Conservation (phyloP, 2,329 filamentous ascomycete species). For the Colletotrichum camelliae region DNA sequence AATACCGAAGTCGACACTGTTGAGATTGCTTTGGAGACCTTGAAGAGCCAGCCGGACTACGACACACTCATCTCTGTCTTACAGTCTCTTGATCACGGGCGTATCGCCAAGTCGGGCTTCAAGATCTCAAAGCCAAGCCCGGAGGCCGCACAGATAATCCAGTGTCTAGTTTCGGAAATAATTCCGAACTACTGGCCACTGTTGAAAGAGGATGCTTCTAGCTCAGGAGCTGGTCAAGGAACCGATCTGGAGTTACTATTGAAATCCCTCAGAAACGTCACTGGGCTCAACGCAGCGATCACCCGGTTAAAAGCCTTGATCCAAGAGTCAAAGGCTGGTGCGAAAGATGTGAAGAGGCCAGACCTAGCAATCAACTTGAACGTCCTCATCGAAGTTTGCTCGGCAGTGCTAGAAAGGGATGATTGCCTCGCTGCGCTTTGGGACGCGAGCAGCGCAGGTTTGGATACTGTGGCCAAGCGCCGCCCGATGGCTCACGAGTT, state of each 20-base stretch:
- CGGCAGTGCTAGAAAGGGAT: constrained; percentile 44
- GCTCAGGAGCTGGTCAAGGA: constrained; percentile 22
- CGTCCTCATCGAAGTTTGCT: constrained; percentile 50
- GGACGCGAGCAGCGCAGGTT: constrained; percentile 29
- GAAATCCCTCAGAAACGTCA: constrained; percentile 72
- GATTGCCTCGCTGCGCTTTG: constrained; percentile 43
- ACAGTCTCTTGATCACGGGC: constrained; percentile 49
- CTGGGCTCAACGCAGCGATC: constrained; percentile 79
- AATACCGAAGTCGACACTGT: constrained; percentile 28
- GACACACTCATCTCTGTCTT: constrained; percentile 59
- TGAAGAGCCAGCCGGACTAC: constrained; percentile 68
- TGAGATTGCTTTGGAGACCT: constrained; percentile 61
- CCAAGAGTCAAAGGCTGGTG: constrained; percentile 49
- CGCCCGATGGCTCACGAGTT: constrained; percentile 49
- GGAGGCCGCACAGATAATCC: constrained; percentile 75
- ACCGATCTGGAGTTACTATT: constrained; percentile 58
- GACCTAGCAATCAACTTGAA: constrained; percentile 49
- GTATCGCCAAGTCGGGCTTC: constrained; percentile 39
- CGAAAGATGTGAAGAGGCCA: constrained; percentile 41
- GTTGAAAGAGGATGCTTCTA: constrained; percentile 51
- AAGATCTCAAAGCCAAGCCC: constrained; percentile 69
- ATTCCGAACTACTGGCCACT: constrained; percentile 83
- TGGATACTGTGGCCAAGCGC: constrained; percentile 24
- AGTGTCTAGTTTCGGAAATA: constrained; percentile 75
- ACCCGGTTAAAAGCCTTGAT: constrained; percentile 71